phyloP scores from a whole-genome alignment of 1,284 basidiomycete species.

The Austroboletus niveus region DNA sequence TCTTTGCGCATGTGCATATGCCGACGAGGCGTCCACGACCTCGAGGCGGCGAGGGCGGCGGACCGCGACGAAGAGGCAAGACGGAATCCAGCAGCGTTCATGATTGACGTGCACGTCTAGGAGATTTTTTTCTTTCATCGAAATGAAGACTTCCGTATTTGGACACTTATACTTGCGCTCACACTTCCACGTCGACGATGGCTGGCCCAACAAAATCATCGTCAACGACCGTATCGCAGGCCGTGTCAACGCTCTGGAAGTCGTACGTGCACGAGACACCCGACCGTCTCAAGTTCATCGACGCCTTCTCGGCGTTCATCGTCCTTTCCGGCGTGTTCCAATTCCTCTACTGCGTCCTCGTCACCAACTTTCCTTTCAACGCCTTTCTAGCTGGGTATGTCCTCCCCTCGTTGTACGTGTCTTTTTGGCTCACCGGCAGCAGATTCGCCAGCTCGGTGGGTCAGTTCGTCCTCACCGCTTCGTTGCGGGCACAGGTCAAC shows the following conservation, averaged over 20 bases:
- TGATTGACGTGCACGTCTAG: conserved; percentile 7
- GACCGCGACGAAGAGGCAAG: conserved; percentile 24
- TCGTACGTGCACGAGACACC: conserved; percentile 81
- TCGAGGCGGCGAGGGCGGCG: conserved; percentile 14
- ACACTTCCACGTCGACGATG: conserved; percentile 29
- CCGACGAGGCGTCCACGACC: conserved; percentile 29
- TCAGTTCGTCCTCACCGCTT: conserved; percentile 95
- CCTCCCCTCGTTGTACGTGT: neutral
- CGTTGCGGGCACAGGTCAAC: conserved; percentile 90
- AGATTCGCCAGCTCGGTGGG: conserved; percentile 94
- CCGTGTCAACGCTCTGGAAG: conserved; percentile 65
- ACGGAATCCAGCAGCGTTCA: conserved; percentile 28
- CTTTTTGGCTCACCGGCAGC: conserved; percentile 1
- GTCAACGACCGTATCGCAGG: conserved; percentile 32
- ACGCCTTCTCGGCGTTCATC: conserved; percentile 90
- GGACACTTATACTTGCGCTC: neutral
- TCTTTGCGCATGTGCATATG: conserved; percentile 54
- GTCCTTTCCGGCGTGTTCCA: conserved; percentile 89
- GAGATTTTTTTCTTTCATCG: too few species aligned
- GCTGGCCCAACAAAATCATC: conserved; percentile 38
- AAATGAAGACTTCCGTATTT: too few species aligned
- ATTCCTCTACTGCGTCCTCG: conserved; percentile 88
- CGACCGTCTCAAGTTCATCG: conserved; percentile 88
- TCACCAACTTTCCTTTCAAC: conserved; percentile 96
- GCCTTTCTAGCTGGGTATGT: conserved; percentile 93